These are phyloP conservation scores for Aureobasidium sp. DNA, from an alignment of 2,329 filamentous ascomycete genomes.

Conservation along the genomic window DNA sequence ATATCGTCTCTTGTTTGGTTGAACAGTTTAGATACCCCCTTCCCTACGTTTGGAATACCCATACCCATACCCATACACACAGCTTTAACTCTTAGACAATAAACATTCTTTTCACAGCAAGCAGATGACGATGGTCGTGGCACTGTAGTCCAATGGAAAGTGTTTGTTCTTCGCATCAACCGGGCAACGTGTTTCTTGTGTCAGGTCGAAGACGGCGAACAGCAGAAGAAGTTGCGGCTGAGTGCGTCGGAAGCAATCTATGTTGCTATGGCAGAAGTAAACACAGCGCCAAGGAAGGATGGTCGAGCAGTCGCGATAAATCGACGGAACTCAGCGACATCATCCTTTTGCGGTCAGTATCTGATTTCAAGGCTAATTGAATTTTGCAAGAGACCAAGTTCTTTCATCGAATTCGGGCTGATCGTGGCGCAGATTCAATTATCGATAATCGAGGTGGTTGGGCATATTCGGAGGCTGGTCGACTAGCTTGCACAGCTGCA, in stretches of 20 bases:
- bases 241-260: constrained; percentile 1
- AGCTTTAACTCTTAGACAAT: not conserved
- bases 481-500: not conserved
- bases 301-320: constrained; percentile 9
- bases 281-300: constrained; percentile 10
- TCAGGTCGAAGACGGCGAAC: not conserved
- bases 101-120: not conserved
- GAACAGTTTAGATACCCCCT: constrained; percentile 12
- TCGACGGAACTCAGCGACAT: not conserved
- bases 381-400: not conserved
- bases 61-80: not conserved
- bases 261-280: constrained; percentile 11
- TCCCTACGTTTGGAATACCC: not conserved
- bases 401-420: not conserved
- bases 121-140: not conserved
- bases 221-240: not conserved
- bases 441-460: constrained; percentile 8
- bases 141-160: not conserved
- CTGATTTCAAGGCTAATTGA: not conserved
- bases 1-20: not conserved
- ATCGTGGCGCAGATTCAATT: constrained; percentile 1
- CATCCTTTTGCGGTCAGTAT: not conserved
- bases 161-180: constrained; percentile 6
- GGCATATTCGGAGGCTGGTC: constrained; percentile 10
- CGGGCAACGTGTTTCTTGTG: constrained; percentile 4